Evolutionary conservation across 1,284 basidiomycete species (phyloP), one percentile per base, ranked within the genome.

Genomic region (Stereum hirsutum): DNA sequence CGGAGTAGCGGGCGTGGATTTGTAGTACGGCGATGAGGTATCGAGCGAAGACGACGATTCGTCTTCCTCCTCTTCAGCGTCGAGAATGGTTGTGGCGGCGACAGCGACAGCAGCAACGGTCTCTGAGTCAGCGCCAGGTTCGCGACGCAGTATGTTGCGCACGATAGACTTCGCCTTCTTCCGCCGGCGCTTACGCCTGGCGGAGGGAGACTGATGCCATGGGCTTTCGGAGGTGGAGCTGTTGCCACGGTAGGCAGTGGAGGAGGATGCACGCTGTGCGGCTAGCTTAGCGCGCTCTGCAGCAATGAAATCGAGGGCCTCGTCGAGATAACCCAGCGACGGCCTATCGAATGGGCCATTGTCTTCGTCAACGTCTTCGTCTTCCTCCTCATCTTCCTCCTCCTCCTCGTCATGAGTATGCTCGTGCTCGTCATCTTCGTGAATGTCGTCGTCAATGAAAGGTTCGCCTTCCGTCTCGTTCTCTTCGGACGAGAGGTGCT

Each of bases 231-330:
- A 68, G 1, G 69, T 68, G 4, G 65, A 67, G 46, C 49, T 54
- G 47, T 58, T 52, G 14, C 54, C 58, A 28, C 54, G 58, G 39
- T 54, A 51, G 17, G 52, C 59, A 24, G 52, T 24, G 53, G n/a
- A n/a, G n/a, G n/a, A n/a, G n/a, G n/a, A n/a, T 45, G 70, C 66
- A 17, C 68, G 65, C 49, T 68, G 64, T n/a, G 70, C 70, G 42
- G 64, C 64, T 47, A 74, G 63, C 49, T 68, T 66, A 21, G 70
- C 79, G 17, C 79, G 65, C 54, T 86, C 81, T 7, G 71, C 74
- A 31, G 79, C 80, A 34, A 86, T 68, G 48, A 82, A 86, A 26
- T 68, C 72, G 10, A 86, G 63, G 0, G 78, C 79, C 46, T 73
- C 72, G 41, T 80, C 78, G 6, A 85, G 65, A 43, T 72, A 70